Evolutionary conservation across 371 early-diverging fungal genomes (phyloP), one percentile per base, ranked within the genome.

Genomic region (Smittium mucronatum): DNA sequence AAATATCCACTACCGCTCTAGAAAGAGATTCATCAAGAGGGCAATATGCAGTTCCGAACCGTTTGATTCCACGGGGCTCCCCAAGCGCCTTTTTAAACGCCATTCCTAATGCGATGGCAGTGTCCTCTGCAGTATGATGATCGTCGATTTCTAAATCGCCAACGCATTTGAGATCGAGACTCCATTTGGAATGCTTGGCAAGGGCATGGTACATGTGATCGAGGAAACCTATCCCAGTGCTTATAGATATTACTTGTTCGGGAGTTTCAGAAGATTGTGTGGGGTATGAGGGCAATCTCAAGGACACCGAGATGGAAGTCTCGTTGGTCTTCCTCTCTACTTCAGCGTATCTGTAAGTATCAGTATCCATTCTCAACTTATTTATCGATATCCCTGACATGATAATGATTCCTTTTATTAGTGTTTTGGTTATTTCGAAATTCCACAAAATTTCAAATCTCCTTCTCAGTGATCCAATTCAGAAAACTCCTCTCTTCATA

Each of bases 191-290:
- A 77, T 97, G 97, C 76, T 96, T 96, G 21, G 96, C 93, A 57
- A 97, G 84, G 2, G 98, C 97, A 76, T 94, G 92, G 74, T 92
- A 88, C 95, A 96, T 96, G 84, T 96, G 96, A 84, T 97, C 95
- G 34, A 97, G 86, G 79, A 97, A 97, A 26, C 96, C 98, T 77
- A 97, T 94, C 33, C 98, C 97, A 29, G 96, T 93, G 75, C 85
- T 74, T 71, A 96, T 83, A 34, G 86, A 76, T 73, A 95, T 92
- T 59, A 75, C 72, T 75, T 93, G 91, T 25, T 72, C 72, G 61
- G 77, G 74, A 74, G 88, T 88, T 68, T 91, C 81, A 15, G 82
- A 73, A 0, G 70, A 68, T 26, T 73, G 78, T 25, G 70, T 73
- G 25, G 69, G 70, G n/a, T n/a, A n/a, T 34, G 73, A 65, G 16